phyloP scores from a whole-genome alignment of 2,329 filamentous ascomycete genomes.

The Penicillium sp. region DNA sequence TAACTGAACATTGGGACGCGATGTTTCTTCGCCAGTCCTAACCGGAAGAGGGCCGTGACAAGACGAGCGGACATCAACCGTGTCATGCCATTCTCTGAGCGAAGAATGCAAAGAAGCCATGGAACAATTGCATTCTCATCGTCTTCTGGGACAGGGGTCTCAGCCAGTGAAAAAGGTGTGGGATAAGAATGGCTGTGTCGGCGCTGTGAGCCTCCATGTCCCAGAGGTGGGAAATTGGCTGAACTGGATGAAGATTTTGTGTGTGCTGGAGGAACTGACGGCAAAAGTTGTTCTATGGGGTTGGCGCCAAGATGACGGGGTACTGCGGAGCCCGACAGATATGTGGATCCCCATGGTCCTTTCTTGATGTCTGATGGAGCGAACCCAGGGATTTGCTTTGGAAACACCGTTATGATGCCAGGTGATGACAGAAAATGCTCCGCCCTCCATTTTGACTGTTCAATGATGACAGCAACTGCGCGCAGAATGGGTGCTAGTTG shows the following conservation, averaged over 20 bases:
- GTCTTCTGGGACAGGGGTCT: constrained; percentile 53
- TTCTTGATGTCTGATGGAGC: constrained; percentile 50
- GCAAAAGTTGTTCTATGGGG: constrained; percentile 66
- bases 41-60: constrained; percentile 66
- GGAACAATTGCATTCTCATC: constrained; percentile 69
- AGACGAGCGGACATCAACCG: constrained; percentile 68
- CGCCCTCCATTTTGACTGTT: constrained; percentile 74
- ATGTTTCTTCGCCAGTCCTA: constrained; percentile 62
- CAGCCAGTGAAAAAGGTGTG: constrained; percentile 33
- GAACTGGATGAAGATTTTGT: constrained; percentile 28
- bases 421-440: constrained; percentile 69
- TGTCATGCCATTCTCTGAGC: constrained; percentile 57
- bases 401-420: constrained; percentile 67
- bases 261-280: constrained; percentile 43
- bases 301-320: constrained; percentile 49
- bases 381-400: constrained; percentile 53
- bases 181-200: constrained; percentile 38
- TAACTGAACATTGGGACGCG: constrained; percentile 65
- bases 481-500: constrained; percentile 70
- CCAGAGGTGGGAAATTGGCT: constrained; percentile 56
- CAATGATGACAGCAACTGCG: constrained; percentile 72
- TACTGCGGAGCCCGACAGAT: constrained; percentile 52
- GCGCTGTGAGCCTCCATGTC: constrained; percentile 40
- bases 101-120: constrained; percentile 67
- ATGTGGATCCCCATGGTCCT: constrained; percentile 53